A percentile compares a stretch with the other conserved stretches of the same genome.
Evolutionary conservation across 1,284 basidiomycete genomes (phyloP).

Genomic region (Paramarasmius palmivorus): DNA sequence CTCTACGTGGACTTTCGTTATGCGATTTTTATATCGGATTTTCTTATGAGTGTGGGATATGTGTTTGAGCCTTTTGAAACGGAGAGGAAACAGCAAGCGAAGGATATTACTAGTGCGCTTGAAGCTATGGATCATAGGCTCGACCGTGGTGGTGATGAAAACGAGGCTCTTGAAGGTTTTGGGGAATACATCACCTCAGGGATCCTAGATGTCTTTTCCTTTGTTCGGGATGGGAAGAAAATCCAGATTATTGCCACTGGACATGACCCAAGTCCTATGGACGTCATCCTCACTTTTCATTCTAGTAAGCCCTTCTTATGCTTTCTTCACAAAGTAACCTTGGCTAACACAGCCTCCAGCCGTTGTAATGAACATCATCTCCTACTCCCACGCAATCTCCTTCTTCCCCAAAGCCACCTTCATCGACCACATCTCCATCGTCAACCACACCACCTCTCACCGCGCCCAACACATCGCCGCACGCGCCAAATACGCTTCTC

Average conservation of each 20-base stretch:
- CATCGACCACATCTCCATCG: not conserved
- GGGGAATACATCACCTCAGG: not conserved
- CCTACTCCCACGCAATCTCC: slow-evolving; percentile 3
- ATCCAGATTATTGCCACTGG: not conserved
- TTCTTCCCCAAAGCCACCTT: slow-evolving; percentile 5
- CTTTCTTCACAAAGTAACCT: not conserved
- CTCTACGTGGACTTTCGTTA: not conserved
- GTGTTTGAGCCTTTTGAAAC: not conserved
- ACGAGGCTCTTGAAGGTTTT: not conserved
- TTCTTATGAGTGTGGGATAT: not conserved
- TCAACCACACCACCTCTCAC: not conserved
- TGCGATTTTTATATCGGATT: not conserved
- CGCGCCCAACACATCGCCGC: not conserved
- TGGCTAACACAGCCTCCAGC: not conserved
- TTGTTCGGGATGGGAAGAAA: not conserved
- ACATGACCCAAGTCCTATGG: not conserved
- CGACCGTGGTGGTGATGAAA: not conserved
- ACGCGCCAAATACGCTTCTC: not conserved
- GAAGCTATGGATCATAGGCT: not conserved
- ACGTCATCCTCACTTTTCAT: slow-evolving; percentile 5
- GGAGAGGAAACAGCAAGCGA: not conserved
- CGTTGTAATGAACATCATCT: slow-evolving; percentile 7
- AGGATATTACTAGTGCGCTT: too few relatives aligned
- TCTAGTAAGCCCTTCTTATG: slow-evolving; percentile 5
- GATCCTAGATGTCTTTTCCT: not conserved